phyloP scores from a whole-genome alignment of 2,329 filamentous ascomycete species.

The Epichloe amarillans region DNA sequence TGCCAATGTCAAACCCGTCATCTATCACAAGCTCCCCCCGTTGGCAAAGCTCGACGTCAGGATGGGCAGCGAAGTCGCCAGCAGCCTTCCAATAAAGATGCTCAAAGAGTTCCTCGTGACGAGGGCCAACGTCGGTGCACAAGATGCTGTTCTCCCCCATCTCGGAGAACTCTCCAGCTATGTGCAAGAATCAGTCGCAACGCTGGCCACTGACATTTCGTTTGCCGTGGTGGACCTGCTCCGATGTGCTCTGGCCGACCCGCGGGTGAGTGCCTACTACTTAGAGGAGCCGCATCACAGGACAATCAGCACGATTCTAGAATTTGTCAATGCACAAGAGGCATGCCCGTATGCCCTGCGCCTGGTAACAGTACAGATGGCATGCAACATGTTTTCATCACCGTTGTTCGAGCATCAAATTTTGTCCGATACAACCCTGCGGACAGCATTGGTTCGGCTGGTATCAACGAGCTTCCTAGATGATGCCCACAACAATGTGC shows the following conservation, averaged over 20 bases:
- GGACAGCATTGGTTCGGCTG: conserved; percentile 49
- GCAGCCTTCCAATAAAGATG: conserved; percentile 44
- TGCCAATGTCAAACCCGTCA: conserved; percentile 49
- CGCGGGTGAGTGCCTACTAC: conserved; percentile 68
- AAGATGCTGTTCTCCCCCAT: conserved; percentile 57
- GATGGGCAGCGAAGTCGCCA: conserved; percentile 47
- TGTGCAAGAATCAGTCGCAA: conserved; percentile 39
- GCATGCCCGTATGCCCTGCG: conserved; percentile 67
- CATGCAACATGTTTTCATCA: conserved; percentile 73
- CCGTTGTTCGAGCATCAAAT: conserved; percentile 56
- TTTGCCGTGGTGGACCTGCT: conserved; percentile 83
- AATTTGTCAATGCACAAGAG: conserved; percentile 41
- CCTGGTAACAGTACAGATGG: conserved; percentile 69
- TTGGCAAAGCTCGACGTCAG: conserved; percentile 71
- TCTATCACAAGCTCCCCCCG: conserved; percentile 63
- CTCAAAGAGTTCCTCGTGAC: conserved; percentile 60
- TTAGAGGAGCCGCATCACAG: conserved; percentile 58
- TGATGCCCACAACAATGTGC: conserved; percentile 55
- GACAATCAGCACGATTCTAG: conserved; percentile 49
- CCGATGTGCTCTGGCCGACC: conserved; percentile 62
- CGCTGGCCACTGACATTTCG: conserved; percentile 48
- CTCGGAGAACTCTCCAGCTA: conserved; percentile 51
- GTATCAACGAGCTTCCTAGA: conserved; percentile 71
- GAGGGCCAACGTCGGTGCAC: conserved; percentile 42
- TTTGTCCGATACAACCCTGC: conserved; percentile 36